A percentile compares a stretch with the other conserved stretches of the same genome.
These are phyloP conservation scores for Cystobasidium tubakii DNA, from an alignment of 768 basidiomycete genomes.

Conservation along the genomic window DNA sequence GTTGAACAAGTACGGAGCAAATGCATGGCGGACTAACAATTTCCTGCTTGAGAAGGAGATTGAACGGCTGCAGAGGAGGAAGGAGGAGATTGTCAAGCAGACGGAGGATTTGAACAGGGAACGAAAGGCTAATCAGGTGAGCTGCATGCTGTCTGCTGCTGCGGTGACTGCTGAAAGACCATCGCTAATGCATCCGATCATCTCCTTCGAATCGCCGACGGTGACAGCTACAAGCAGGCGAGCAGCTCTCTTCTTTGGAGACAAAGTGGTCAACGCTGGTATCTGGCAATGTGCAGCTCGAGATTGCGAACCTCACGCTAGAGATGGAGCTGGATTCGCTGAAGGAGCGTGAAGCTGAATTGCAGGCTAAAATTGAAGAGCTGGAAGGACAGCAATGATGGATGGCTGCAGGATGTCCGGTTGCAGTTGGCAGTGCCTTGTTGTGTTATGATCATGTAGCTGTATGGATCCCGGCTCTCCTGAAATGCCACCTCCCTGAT, in stretches of 20 bases:
- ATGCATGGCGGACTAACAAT: conserved; percentile 88
- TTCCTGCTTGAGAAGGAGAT: conserved; percentile 73
- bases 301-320: conserved; percentile 86
- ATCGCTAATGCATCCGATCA: neutral
- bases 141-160: conserved; percentile 28
- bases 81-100: conserved; percentile 71
- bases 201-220: neutral
- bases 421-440: neutral
- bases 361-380: conserved; percentile 36
- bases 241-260: conserved; percentile 73
- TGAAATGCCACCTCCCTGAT: no score
- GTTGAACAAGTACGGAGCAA: conserved; percentile 76
- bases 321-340: conserved; percentile 63
- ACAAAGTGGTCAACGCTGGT: conserved; percentile 88
- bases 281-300: conserved; percentile 81
- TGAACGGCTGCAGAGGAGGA: conserved; percentile 62
- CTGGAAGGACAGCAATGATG: neutral
- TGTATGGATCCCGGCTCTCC: no score
- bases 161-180: neutral
- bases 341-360: conserved; percentile 45
- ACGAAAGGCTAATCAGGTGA: conserved; percentile 76
- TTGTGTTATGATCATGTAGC: neutral
- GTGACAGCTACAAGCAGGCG: conserved; percentile 65
- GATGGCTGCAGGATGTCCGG: neutral
- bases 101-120: conserved; percentile 81